Evolutionary conservation across 352 stramenopile genomes (phyloP).

Genomic region (Globisporangium alternatum): DNA sequence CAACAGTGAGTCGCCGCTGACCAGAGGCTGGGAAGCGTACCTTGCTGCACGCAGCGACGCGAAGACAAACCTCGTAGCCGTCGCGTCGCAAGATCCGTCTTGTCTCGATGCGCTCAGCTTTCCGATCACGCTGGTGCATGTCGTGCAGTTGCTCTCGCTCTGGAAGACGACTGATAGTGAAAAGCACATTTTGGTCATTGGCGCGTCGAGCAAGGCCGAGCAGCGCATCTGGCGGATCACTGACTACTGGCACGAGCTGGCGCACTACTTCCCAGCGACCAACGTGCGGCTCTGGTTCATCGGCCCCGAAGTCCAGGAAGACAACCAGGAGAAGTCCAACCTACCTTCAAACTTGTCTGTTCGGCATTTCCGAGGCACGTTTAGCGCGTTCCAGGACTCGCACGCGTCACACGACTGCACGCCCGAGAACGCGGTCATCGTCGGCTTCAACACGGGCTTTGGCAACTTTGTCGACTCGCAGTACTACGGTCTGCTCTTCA

Average conservation of each 20-base stretch:
- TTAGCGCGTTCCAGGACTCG: slow-evolving; percentile 41
- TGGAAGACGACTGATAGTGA: neutral
- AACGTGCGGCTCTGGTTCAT: slow-evolving; percentile 58
- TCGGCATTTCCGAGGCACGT: slow-evolving; percentile 45
- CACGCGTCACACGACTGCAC: slow-evolving; percentile 30
- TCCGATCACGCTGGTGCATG: slow-evolving; percentile 59
- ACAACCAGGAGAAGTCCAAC: slow-evolving; percentile 3
- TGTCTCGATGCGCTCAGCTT: slow-evolving; percentile 78
- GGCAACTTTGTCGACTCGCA: slow-evolving; percentile 70
- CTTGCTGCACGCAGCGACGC: slow-evolving; percentile 31
- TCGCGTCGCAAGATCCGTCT: slow-evolving; percentile 48
- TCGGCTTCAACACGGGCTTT: slow-evolving; percentile 78
- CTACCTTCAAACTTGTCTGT: slow-evolving; percentile 28
- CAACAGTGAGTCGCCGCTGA: neutral
- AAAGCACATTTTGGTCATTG: slow-evolving; percentile 49
- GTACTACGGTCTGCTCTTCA: slow-evolving; percentile 53
- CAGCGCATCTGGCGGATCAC: slow-evolving; percentile 66
- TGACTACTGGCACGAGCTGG: slow-evolving; percentile 65
- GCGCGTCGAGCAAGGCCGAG: slow-evolving; percentile 65
- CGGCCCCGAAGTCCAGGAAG: slow-evolving; percentile 44
- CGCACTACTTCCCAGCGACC: slow-evolving; percentile 29
- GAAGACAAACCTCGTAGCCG: slow-evolving; percentile 28
- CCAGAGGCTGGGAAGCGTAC: slow-evolving; percentile 51
- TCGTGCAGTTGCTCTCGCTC: slow-evolving; percentile 33
- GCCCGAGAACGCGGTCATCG: slow-evolving; percentile 42